Evolutionary conservation across 148 eudicot species (phyloP).

Genomic region (Talinum fruticosum): DNA sequence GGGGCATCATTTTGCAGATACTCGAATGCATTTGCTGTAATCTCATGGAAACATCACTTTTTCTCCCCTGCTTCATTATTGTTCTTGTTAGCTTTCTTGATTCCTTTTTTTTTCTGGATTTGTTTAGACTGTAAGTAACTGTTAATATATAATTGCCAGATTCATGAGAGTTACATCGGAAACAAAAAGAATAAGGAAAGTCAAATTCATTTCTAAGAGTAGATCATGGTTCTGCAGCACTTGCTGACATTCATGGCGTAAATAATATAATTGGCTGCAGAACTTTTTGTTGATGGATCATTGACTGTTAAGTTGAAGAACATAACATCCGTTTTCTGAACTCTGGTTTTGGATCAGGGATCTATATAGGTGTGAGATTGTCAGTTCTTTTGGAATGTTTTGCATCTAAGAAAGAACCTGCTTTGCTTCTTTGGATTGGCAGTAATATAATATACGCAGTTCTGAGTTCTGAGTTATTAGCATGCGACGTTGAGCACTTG

Average conservation of each 20-base stretch:
- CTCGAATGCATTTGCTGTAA: not conserved
- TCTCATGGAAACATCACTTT: not conserved
- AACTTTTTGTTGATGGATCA: too few species aligned
- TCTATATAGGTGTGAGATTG: not conserved
- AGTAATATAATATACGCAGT: too few species aligned
- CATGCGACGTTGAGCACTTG: not conserved
- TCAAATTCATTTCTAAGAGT: not conserved
- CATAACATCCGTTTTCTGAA: not conserved
- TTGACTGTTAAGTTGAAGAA: not conserved
- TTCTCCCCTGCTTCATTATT: not conserved
- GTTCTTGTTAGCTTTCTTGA: not conserved
- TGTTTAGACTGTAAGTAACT: not conserved
- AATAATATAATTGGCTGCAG: not conserved
- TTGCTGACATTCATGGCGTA: not conserved
- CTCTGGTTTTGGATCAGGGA: not conserved
- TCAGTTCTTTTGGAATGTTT: constrained; percentile 3
- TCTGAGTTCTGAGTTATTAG: not conserved
- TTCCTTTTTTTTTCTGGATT: not conserved
- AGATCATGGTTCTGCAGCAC: not conserved
- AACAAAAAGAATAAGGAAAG: too few species aligned
- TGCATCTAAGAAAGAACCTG: not conserved
- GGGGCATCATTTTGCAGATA: not conserved
- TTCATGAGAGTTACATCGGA: too few species aligned
- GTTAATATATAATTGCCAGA: not conserved
- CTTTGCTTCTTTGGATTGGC: not conserved